Base-by-base conservation (phyloP, 345 rosid genomes). In the Carallia brachiata region DNA sequence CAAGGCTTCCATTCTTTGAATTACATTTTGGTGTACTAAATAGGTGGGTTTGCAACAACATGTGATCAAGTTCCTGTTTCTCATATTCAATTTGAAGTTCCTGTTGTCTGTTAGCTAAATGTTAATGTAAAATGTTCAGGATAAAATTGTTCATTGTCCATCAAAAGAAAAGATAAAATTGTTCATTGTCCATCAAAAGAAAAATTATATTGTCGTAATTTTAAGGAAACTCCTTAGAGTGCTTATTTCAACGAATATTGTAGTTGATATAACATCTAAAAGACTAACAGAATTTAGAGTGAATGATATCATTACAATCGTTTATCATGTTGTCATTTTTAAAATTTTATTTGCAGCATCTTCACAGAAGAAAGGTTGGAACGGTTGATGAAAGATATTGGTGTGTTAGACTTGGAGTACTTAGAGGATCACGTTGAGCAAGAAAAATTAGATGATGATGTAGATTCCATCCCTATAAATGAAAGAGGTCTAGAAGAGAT, bases 1-100 rank as follows among this genome's bases (percentile, higher is more conserved):
- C 98, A 18, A 87, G 97, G 80, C 89, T 93, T 78, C 98, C 98
- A 15, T 93, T 88, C 78, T 93, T 93, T 71, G 97, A 91, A 66
- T 75, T 93, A 82, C 98, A 93, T 79, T 93, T 93, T 76, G 93
- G 91, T 68, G 86, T 93, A 65, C 77, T 93, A 63, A 89, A 87
- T 77, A 89, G 98, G 98, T 93, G 62, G 18, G 76, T 65, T 31
- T 72, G 15, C 54, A 31, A 55, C 23, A 52, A 5, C 23, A 5
- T 15, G 17, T 52, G 55, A 17, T 52, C 19, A 52, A 52, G 55
- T 52, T 17, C 18, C 1, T 52, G 55, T 52, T 52, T 52, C 17
- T 17, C 6, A 52, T 4, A 19, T 52, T 4, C 34, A 32, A 32
- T 32, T 32, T 32, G 34, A 52, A 52, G 55, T 7, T 52, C 55